These are phyloP conservation scores for Mortierella sp. DNA, from an alignment of 371 early-diverging fungal genomes.

Conservation along the genomic window DNA sequence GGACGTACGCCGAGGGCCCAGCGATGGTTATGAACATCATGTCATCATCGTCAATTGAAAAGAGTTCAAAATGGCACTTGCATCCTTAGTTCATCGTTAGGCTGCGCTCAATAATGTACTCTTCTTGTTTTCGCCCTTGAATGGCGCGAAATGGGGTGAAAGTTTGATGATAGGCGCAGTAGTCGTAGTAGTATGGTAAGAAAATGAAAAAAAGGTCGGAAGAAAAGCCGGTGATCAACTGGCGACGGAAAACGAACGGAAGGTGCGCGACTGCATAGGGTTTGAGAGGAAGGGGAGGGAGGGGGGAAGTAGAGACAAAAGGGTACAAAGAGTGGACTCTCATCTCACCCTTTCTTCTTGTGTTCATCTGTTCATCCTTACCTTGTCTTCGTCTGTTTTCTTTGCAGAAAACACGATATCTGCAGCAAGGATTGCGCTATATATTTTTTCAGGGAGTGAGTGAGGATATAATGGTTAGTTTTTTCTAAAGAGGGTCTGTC, in stretches of 20 bases:
- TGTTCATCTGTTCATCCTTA: neutral
- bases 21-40: neutral
- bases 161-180: neutral
- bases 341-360: neutral
- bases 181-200: neutral
- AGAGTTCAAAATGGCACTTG: neutral
- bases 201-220: neutral
- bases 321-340: neutral
- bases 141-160: neutral
- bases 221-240: neutral
- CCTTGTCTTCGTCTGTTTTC: neutral
- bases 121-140: neutral
- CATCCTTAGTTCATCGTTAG: neutral
- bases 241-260: neutral
- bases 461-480: neutral
- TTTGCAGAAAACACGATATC: neutral
- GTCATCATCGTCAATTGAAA: neutral
- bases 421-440: conserved; percentile 4
- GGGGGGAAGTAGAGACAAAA: neutral
- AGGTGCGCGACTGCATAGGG: neutral
- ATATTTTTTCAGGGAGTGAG: neutral
- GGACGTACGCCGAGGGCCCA: neutral
- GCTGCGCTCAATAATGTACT: neutral
- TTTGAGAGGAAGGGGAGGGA: neutral
- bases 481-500: neutral